These are phyloP conservation scores for Elsinoe fawcettii DNA, from an alignment of 2,329 filamentous ascomycete species.

Conservation along the genomic window DNA sequence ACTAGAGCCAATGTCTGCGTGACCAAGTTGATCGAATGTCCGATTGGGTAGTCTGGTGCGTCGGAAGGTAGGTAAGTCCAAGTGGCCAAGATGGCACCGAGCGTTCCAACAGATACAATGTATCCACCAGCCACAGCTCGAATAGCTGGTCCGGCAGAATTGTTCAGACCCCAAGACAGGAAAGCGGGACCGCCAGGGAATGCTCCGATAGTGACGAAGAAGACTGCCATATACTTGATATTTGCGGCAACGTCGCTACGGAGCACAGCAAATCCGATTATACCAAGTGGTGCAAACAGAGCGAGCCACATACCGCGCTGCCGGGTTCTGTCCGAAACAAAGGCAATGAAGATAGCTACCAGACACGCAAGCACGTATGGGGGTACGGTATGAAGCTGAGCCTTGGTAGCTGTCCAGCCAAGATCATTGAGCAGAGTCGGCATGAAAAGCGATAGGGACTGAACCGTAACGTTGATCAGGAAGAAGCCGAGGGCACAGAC, in stretches of 20 bases:
- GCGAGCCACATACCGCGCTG: slow-evolving; percentile 18
- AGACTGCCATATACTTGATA: slow-evolving; percentile 31
- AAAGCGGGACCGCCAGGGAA: slow-evolving; percentile 54
- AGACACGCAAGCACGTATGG: slow-evolving; percentile 28
- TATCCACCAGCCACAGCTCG: slow-evolving; percentile 50
- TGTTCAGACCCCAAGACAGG: slow-evolving; percentile 53
- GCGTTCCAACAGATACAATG: slow-evolving; percentile 48
- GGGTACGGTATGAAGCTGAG: slow-evolving; percentile 26
- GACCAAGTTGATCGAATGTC: slow-evolving; percentile 51
- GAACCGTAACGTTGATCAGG: slow-evolving; percentile 15
- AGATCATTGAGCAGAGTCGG: slow-evolving; percentile 44
- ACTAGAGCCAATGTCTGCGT: slow-evolving; percentile 42
- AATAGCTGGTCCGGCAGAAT: slow-evolving; percentile 46
- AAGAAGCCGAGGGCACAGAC: slow-evolving; percentile 27
- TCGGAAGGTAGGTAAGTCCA: slow-evolving; percentile 48
- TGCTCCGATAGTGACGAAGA: slow-evolving; percentile 37
- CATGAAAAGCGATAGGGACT: slow-evolving; percentile 32
- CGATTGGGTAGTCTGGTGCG: slow-evolving; percentile 41
- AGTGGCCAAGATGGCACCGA: slow-evolving; percentile 51
- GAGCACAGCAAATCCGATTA: slow-evolving; percentile 31
- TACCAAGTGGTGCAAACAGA: background rate
- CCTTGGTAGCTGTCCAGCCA: slow-evolving; percentile 22
- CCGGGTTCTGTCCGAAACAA: slow-evolving; percentile 21
- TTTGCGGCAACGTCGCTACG: slow-evolving; percentile 22
- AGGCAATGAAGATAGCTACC: slow-evolving; percentile 25